These are phyloP conservation scores for Lentinula edodes DNA, from an alignment of 768 basidiomycete genomes.

Conservation along the genomic window DNA sequence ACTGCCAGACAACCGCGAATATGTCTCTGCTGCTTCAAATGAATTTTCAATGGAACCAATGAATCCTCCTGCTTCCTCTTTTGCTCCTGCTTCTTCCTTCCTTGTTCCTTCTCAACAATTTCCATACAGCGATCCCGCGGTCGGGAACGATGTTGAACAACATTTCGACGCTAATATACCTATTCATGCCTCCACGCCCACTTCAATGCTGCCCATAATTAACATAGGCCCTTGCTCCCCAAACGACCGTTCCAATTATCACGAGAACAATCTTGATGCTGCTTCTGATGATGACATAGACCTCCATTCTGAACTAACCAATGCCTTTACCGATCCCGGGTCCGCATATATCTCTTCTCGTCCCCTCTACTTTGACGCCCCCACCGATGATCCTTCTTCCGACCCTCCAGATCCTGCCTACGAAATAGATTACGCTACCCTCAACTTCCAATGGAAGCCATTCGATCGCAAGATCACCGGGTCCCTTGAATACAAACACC, in stretches of 20 bases:
- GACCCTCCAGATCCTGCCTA: neutral
- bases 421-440: neutral
- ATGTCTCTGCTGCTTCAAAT: neutral
- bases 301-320: neutral
- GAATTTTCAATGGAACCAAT: neutral
- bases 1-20: neutral
- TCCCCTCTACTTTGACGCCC: neutral
- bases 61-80: neutral
- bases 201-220: neutral
- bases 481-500: neutral
- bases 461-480: neutral
- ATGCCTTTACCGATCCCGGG: slow-evolving; percentile 3
- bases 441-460: slow-evolving; percentile 6
- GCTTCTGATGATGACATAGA: neutral
- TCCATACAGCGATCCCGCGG: neutral
- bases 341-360: slow-evolving; percentile 2
- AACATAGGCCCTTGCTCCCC: neutral
- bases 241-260: neutral
- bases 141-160: neutral
- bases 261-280: too few species aligned
- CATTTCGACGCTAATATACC: neutral
- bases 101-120: neutral
- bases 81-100: neutral
- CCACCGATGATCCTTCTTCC: neutral
- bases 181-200: neutral